Evolutionary conservation across 768 basidiomycete genomes (phyloP), one percentile per base, ranked within the genome.

Genomic region (button mushroom (Agaricus bisporus)): DNA sequence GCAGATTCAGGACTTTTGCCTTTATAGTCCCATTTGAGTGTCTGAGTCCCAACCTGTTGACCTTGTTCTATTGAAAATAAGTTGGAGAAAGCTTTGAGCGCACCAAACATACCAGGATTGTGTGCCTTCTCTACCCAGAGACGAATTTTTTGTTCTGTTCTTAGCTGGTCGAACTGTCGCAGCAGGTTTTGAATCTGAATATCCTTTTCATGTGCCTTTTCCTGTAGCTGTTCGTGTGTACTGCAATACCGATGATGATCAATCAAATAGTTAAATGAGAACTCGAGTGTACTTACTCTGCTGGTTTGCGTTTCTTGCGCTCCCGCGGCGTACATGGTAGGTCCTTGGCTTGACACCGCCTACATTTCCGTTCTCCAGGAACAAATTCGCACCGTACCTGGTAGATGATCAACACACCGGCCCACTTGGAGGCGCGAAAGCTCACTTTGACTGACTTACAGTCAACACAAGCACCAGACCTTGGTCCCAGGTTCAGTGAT

Each of bases 261-360:
- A 48, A 25, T 38, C 32, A 11, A 32, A 50, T 17, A 26, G 18
- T 46, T 58, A 38, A 35, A 28, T 12, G 36, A 38, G 20, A 15
- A 14, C 4, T 22, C 49, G 29, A 45, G 20, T 25, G 36, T 5
- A 64, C 79, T 51, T 65, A 80, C 80, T 78, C 78, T 42, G 80
- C 80, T 51, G 77, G 67, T 63, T 80, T 79, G 37, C 81, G 74
- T 61, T 79, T 81, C 67, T 83, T 83, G 51, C 81, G 72, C 41
- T 63, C 68, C 38, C 78, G 71, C 4, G 76, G 63, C 25, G 72
- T 62, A 56, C 81, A 83, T 50, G 70, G 64, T 49, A 77, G 69
- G 48, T 73, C 72, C 41, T 75, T 75, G 26, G 67, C 65, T 50
- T 70, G 74, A 55, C 81, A 83, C 20, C 80, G 67, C 45, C 73